phyloP scores from a whole-genome alignment of 2,329 filamentous ascomycete species.

The Penicillium sp. region DNA sequence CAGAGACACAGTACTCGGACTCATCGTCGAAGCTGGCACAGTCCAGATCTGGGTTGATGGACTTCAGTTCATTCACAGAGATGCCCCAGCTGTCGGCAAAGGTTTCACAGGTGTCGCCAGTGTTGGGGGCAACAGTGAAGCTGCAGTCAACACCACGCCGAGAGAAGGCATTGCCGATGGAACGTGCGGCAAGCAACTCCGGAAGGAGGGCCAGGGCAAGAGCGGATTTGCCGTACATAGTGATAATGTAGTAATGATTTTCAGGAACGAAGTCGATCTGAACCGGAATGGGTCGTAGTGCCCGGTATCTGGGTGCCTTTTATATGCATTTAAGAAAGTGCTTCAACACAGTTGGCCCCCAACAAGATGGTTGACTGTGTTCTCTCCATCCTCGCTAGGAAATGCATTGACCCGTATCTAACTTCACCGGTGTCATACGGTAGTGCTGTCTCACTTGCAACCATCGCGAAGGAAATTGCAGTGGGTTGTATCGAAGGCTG shows the following conservation, averaged over 20 bases:
- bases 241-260: background rate
- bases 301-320: background rate
- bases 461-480: background rate
- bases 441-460: background rate
- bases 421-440: background rate
- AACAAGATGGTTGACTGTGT: background rate
- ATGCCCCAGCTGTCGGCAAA: slow-evolving; percentile 27
- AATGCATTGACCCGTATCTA: background rate
- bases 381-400: background rate
- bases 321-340: background rate
- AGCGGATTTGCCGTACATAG: background rate
- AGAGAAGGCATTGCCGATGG: slow-evolving; percentile 38
- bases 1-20: slow-evolving; percentile 14
- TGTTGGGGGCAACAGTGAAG: slow-evolving; percentile 11
- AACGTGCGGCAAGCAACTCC: slow-evolving; percentile 7
- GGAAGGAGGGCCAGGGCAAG: slow-evolving; percentile 6
- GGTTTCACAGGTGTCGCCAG: slow-evolving; percentile 29
- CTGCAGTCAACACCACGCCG: slow-evolving; percentile 8
- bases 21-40: slow-evolving; percentile 21
- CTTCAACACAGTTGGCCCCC: slow-evolving; percentile 1
- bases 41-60: slow-evolving; percentile 27
- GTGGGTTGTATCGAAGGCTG: background rate
- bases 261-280: background rate
- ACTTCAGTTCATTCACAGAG: slow-evolving; percentile 20
- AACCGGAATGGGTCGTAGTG: background rate